Base-by-base conservation (phyloP, 225 moss, liverwort and hornwort species). In the Lunularia cruciata region DNA sequence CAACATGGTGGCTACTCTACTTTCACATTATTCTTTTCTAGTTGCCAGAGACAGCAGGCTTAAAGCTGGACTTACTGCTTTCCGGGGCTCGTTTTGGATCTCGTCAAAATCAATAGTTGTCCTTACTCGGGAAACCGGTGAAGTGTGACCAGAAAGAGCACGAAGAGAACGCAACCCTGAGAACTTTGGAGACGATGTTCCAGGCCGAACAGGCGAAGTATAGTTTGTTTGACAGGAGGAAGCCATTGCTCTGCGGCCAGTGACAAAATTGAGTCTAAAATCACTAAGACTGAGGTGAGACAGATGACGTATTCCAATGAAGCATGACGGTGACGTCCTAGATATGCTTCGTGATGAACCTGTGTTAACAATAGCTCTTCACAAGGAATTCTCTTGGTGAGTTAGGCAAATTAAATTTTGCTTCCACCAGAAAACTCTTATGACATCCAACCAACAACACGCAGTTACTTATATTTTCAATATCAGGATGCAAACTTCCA, bases 161-260 rank as follows among this genome's bases (percentile, higher is more conserved):
- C 23, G 53, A 31, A 73, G 53, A 39, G 73, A 73, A 19, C 37
- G 32, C 33, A 46, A 56, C 27, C 40, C 73, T 27, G 40, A n/a
- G 39, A 54, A 54, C 42, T 42, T 55, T 5, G 73, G 19, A 15
- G 61, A 12, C 27, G 64, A 55, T 48, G 67, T 11, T 49, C 32
- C 67, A 12, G 26, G 49, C 51, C 67, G 63, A 46, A 23, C 5
- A 7, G 15, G 63, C 9, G 45, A 46, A 42, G 12, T 22, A 4
- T 16, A 14, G 16, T 31, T 18, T 13, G 45, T 28, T 12, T 45
- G 4, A 28, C 15, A 15, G 19, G 28, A 2, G 15, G 63, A 64
- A 64, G 46, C 46, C 63, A 64, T 64, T 30, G 63, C 46, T 27
- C 63, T 45, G 45, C 63, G 8, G 16, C 46, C 45, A 46, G 30